Percentiles rank a stretch among this genome's conserved stretches.
phyloP scores from a whole-genome alignment of 2,329 filamentous ascomycete genomes.

The Fusarium penzigii region DNA sequence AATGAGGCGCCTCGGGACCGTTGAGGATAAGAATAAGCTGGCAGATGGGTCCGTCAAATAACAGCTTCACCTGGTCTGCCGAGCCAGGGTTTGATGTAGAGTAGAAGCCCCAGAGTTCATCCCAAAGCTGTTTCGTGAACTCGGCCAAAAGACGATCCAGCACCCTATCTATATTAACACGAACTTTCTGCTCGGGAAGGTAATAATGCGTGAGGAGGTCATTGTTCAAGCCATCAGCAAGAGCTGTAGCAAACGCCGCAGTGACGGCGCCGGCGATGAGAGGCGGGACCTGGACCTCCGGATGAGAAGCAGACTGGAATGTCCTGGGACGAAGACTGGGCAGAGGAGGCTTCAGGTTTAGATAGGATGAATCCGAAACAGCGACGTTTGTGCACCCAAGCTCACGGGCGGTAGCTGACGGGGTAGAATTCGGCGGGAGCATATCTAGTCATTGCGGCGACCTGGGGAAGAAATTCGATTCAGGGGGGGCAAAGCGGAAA shows the following conservation, averaged over 20 bases:
- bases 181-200: conserved; percentile 33
- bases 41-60: conserved; percentile 40
- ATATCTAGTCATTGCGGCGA: conserved; percentile 28
- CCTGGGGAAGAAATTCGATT: conserved; percentile 2
- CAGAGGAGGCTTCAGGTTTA: conserved; percentile 36
- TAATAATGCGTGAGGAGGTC: conserved; percentile 41
- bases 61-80: conserved; percentile 32
- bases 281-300: conserved; percentile 37
- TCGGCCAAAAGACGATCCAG: conserved; percentile 37
- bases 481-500: background rate
- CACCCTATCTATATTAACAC: conserved; percentile 38
- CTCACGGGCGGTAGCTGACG: conserved; percentile 26
- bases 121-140: conserved; percentile 37
- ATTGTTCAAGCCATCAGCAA: conserved; percentile 38
- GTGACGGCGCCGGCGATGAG: conserved; percentile 38
- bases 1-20: conserved; percentile 37
- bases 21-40: conserved; percentile 40
- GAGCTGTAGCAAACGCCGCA: conserved; percentile 36
- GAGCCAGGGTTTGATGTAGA: conserved; percentile 30
- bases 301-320: conserved; percentile 31
- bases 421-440: conserved; percentile 24
- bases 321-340: conserved; percentile 33
- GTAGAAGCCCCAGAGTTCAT: conserved; percentile 39
- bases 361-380: conserved; percentile 14
- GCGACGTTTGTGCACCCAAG: conserved; percentile 5